Conservation (phyloP, 208 protist species). For the Endotrypanum monterogeii region DNA sequence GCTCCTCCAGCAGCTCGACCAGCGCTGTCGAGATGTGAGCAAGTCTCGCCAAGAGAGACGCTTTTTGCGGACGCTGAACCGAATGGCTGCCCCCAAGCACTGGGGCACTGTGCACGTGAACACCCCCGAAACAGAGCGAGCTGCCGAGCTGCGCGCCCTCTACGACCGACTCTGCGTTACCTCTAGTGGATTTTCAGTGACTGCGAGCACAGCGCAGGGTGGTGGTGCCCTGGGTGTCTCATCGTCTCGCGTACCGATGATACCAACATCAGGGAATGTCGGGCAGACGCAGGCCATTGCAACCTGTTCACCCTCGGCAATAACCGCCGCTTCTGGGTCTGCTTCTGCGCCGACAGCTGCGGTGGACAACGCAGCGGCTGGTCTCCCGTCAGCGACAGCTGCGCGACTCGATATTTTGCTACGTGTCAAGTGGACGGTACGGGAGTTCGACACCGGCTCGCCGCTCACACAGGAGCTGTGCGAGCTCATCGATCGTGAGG, state of each 20-base stretch:
- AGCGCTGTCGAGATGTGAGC: constrained; percentile 70
- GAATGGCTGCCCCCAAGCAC: constrained; percentile 83
- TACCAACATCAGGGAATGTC: neutral
- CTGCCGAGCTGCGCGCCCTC: constrained; percentile 93
- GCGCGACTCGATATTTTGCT: constrained; percentile 94
- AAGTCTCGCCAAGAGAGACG: constrained; percentile 59
- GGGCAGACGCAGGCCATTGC: neutral
- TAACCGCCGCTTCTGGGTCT: neutral
- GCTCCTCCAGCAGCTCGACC: constrained; percentile 96
- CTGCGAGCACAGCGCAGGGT: neutral
- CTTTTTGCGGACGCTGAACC: constrained; percentile 68
- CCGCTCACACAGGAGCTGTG: constrained; percentile 88
- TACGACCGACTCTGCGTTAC: constrained; percentile 81
- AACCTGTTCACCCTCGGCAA: neutral
- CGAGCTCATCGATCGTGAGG: constrained; percentile 97
- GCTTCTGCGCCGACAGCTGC: neutral
- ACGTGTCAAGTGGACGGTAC: constrained; percentile 97
- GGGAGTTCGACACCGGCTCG: constrained; percentile 88
- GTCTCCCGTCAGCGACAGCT: constrained; percentile 33
- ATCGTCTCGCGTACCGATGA: neutral
- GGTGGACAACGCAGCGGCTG: neutral
- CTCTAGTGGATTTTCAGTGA: neutral
- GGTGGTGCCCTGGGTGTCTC: neutral
- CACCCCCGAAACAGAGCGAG: constrained; percentile 92
- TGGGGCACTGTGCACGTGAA: constrained; percentile 86